Evolutionary conservation across 176 grass and related monocot genomes (phyloP), one percentile per base, ranked within the genome.

Genomic region (Saccharum officinarum): DNA sequence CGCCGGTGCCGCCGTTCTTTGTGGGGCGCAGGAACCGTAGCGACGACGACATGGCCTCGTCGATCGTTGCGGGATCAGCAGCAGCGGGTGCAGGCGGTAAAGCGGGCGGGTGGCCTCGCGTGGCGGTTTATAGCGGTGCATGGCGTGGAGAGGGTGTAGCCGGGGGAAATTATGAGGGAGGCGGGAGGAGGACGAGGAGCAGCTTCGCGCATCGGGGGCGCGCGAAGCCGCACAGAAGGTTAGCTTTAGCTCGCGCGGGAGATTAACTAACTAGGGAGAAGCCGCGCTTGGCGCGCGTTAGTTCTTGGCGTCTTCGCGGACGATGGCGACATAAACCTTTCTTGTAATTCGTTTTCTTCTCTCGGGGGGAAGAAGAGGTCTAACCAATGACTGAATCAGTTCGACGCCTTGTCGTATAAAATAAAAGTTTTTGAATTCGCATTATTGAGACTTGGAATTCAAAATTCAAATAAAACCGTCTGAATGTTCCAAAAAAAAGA

Each of bases 181-280:
- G 66, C 71, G 46, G 71, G 89, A 87, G 68, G 78, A 85, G 75
- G 67, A 64, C n/a, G 63, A 83, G 55, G 73, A 45, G 85, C 69
- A 88, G 49, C 69, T 45, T 45, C 70, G 39, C 22, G 52, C 63
- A 81, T 64, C 46, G 30, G 49, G 66, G 79, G 52, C 17, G 4
- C 79, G 82, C 64, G 90, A 89, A 92, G 36, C 73, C 76, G 80
- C 83, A 67, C 13, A 82, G 94, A 96, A 96, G 61, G 36, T 80
- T 71, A 40, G 28, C 28, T 28, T 28, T 28, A 28, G 28, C 28
- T 28, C 28, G 28, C 28, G 28, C 28, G 67, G 67, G 45, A 47
- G 40, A 41, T 36, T 67, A 67, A 67, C 64, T 34, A 49, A 59
- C 30, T 69, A 23, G 22, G 31, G 71, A 39, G 68, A 61, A 26